Evolutionary conservation across 2,329 filamentous ascomycete species (phyloP), one percentile per base, ranked within the genome.

Genomic region (Ustulina deusta): DNA sequence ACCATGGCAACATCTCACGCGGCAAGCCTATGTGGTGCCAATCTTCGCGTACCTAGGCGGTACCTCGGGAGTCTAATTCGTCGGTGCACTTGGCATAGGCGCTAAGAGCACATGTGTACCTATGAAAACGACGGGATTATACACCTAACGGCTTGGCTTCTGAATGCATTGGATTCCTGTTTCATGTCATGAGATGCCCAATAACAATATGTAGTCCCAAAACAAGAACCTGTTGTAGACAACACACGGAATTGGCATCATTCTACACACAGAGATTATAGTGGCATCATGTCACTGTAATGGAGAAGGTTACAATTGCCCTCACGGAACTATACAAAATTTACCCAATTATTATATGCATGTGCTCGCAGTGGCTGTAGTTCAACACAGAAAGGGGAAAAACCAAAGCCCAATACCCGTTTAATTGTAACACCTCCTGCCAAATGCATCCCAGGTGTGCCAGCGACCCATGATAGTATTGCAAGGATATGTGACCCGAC

Each of bases 331-430:
- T 36, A 40, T 62, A 64, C 56, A 52, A 48, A 38, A n/a, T 67
- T 49, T 58, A 63, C 61, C 65, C 51, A 64, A 69, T 69, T 70
- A 70, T 66, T 69, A 69, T 69, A 55, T 70, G 66, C 60, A 57
- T 40, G 54, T 69, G 60, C 51, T 61, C 20, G 61, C 51, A 42
- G 40, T 61, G 48, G 66, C 54, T 68, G 66, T 68, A 62, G 36
- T 58, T 49, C 22, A 62, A 61, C 58, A 49, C 10, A 59, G 61
- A 44, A 51, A 46, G 52, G 49, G 49, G 38, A 57, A 63, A 62
- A 20, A 40, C 29, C 54, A 58, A 44, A 6, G 34, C 52, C 46
- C 49, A 38, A 60, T 32, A 49, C 48, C 59, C 59, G 36, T 65
- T 68, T 68, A 62, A 54, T 57, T 63, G 55, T 70, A 68, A 70